Evolutionary conservation across 441 rosid genomes (phyloP), one percentile per base, ranked within the genome.

Genomic region (Populus trichocarpa): DNA sequence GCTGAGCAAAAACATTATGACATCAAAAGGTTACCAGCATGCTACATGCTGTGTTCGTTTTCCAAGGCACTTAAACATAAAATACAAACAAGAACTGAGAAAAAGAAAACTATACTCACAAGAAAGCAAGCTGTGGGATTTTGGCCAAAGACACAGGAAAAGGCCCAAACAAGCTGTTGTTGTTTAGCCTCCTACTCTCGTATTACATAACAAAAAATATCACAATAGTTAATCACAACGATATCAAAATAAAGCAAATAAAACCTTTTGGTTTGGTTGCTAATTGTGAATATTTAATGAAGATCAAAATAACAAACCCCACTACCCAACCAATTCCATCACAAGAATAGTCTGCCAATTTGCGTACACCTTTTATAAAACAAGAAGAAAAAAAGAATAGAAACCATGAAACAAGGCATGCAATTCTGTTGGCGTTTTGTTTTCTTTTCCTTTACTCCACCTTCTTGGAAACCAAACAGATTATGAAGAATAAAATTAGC

Each of bases 161-260:
- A 74, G 89, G 88, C 75, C 98, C 98, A 81, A 89, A 87, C 78
- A 95, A 85, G 84, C 95, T 91, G 81, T 95, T 95, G 88, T 95
- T 95, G 91, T 95, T 95, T 83, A 95, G 88, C 90, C 98, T 91
- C 89, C 98, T 95, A 83, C 61, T 25, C 25, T 75, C 91, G 25
- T 25, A 78, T 86, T 81, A 81, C 82, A 86, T 22, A 78, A 82
- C 84, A 86, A 86, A 84, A 87, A 75, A 32, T 67, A 80, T 74
- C 26, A 84, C 72, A 82, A 81, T 42, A 74, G 50, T 50, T 69
- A 33, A 72, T 64, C 69, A 26, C 20, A 81, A 69, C 70, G 22
- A 77, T 71, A 42, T 61, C 23, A 71, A 14, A 76, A 36, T 63
- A 33, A 69, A 9, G 28, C 40, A 50, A 42, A 18, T 66, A 33